These are phyloP conservation scores for Gliomastix tumulicola DNA, from an alignment of 2,329 filamentous ascomycete genomes.

Conservation along the genomic window DNA sequence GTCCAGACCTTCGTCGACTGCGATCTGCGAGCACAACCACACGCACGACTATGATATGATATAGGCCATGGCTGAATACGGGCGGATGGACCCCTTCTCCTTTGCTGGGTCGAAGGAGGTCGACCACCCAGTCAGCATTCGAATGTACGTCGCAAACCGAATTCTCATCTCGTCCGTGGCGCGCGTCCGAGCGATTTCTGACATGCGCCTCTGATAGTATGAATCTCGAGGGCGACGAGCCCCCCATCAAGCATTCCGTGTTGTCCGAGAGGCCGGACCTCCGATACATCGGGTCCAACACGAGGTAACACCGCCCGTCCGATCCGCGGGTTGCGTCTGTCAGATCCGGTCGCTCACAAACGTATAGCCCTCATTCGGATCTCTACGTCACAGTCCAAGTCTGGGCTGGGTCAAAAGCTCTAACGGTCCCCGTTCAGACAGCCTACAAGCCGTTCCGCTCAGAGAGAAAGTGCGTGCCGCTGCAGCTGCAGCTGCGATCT, in stretches of 20 bases:
- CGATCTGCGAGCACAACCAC: too few relatives aligned
- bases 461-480: conserved; percentile 53
- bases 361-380: conserved; percentile 75
- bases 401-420: conserved; percentile 91
- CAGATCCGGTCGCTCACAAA: conserved; percentile 7
- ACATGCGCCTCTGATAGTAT: conserved; percentile 25
- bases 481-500: background rate
- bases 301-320: conserved; percentile 48
- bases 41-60: conserved; percentile 23
- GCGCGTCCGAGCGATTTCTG: too few relatives aligned
- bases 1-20: too few relatives aligned
- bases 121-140: conserved; percentile 62
- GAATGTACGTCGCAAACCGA: conserved; percentile 42
- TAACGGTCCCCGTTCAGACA: conserved; percentile 88
- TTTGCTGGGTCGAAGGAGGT: conserved; percentile 87
- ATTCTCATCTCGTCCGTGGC: background rate
- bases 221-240: conserved; percentile 38
- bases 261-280: conserved; percentile 74
- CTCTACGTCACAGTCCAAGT: conserved; percentile 89
- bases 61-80: conserved; percentile 27
- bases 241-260: conserved; percentile 48
- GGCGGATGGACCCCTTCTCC: conserved; percentile 85
- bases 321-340: too few relatives aligned
- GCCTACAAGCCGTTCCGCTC: conserved; percentile 85
- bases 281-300: conserved; percentile 80